Conservation (phyloP, 169 alveolate species). For the Plasmodium inui region DNA sequence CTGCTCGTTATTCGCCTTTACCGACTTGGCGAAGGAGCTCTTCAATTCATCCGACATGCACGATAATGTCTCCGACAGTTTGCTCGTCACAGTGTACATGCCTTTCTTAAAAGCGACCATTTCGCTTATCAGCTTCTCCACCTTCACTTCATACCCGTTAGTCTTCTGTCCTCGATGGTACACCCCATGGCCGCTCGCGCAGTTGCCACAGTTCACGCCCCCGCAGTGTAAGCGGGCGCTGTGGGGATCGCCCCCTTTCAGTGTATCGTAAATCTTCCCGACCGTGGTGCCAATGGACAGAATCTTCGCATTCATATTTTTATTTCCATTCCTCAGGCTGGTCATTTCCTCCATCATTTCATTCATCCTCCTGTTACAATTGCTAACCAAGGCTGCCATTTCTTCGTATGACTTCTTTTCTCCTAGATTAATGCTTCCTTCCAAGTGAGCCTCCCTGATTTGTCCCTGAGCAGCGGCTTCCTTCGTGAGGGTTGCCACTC, state of each 20-base stretch:
- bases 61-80: background rate
- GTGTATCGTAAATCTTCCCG: constrained; percentile 12
- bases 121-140: constrained; percentile 27
- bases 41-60: constrained; percentile 16
- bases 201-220: background rate
- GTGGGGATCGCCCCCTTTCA: background rate
- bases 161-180: background rate
- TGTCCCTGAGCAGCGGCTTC: background rate
- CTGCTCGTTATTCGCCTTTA: constrained; percentile 17
- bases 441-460: background rate
- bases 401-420: background rate
- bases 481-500: background rate
- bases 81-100: constrained; percentile 8
- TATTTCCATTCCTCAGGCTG: background rate
- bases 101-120: constrained; percentile 10
- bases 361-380: constrained; percentile 20
- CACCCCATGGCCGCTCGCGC: background rate
- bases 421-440: background rate
- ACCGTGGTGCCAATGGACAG: constrained; percentile 17
- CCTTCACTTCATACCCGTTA: background rate
- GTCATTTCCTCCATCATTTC: constrained; percentile 52
- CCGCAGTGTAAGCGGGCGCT: background rate
- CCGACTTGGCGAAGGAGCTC: background rate
- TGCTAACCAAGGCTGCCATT: background rate
- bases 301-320: constrained; percentile 23